Base-by-base conservation (phyloP, 257 asterid species). In the Orobanche coerulescens region DNA sequence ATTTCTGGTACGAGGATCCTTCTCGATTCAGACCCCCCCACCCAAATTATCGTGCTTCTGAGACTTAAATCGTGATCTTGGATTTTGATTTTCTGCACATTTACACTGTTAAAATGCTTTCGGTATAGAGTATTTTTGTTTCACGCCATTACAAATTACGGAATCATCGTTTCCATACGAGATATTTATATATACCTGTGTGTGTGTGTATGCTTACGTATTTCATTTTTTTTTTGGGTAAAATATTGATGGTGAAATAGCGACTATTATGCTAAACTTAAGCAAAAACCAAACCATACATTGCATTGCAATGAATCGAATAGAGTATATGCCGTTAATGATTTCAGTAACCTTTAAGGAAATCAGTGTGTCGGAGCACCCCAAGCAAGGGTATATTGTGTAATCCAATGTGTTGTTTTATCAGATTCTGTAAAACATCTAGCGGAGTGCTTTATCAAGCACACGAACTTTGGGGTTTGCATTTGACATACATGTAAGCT, bases 1-100 rank as follows among this genome's bases (percentile, higher is more conserved):
- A 24, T 49, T 67, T 39, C 61, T 1, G 72, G 67, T 68, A 11
- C 42, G 64, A 30, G 9, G 43, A 44, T 24, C 52, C 34, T 9
- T 64, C 72, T 61, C 18, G n/a, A 15, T 47, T 68, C 43, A 40
- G 73, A 69, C 72, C 69, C 61, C 54, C 46, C 36, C 15, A 30
- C 34, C 26, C 58, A 7, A 51, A 28, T 20, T 6, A 15, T 20
- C 50, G 16, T 23, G 8, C 5, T 5, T 44, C 14, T 24, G 15
- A n/a, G 63, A 43, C 13, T 61, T 65, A 22, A 30, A 48, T 71
- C 52, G 20, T 48, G 54, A 15, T 44, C 11, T 49, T 5, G 54
- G 39, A 57, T 62, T 52, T 40, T 30, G 43, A 30, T 54, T 28
- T 26, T 39, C 6, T 46, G 23, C 51, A 14, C 0, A 16, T 43